These are phyloP conservation scores for Pythium folliculosum DNA, from an alignment of 352 stramenopile genomes.

Conservation along the genomic window DNA sequence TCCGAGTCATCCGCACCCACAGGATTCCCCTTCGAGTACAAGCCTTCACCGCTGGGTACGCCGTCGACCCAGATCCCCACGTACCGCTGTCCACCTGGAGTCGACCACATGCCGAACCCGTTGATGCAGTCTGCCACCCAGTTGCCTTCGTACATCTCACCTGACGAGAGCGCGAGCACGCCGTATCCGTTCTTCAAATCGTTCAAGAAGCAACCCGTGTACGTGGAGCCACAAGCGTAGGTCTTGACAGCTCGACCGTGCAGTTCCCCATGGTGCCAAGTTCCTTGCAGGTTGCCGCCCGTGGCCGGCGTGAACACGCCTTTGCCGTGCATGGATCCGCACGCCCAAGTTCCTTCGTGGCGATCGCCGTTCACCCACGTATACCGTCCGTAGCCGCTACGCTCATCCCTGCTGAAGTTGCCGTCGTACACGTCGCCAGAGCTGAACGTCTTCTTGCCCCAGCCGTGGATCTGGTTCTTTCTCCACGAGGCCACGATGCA, in stretches of 20 bases:
- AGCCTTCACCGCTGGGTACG: slow-evolving; percentile 47
- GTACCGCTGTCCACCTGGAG: slow-evolving; percentile 43
- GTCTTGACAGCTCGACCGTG: slow-evolving; percentile 48
- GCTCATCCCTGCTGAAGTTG: slow-evolving; percentile 59
- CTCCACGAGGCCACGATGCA: slow-evolving; percentile 64
- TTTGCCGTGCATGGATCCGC: slow-evolving; percentile 66
- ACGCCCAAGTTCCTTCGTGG: slow-evolving; percentile 60
- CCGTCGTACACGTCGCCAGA: slow-evolving; percentile 76
- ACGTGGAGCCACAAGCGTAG: slow-evolving; percentile 61
- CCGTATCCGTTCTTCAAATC: slow-evolving; percentile 56
- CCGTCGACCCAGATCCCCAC: slow-evolving; percentile 63
- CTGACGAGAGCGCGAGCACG: slow-evolving; percentile 52
- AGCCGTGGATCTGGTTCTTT: slow-evolving; percentile 62
- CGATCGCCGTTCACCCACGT: slow-evolving; percentile 69
- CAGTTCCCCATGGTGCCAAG: slow-evolving; percentile 49
- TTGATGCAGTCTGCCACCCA: slow-evolving; percentile 53
- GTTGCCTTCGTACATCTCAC: slow-evolving; percentile 70
- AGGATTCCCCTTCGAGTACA: slow-evolving; percentile 43
- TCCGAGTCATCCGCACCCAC: slow-evolving; percentile 22
- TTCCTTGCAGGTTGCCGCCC: slow-evolving; percentile 44
- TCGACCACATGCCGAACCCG: slow-evolving; percentile 69
- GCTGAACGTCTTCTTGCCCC: slow-evolving; percentile 60
- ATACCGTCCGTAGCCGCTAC: slow-evolving; percentile 67
- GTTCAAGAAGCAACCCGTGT: slow-evolving; percentile 50
- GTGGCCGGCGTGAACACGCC: slow-evolving; percentile 46